Conservation (phyloP, 2,329 filamentous ascomycete species). For the Talaromyces pinophilus region DNA sequence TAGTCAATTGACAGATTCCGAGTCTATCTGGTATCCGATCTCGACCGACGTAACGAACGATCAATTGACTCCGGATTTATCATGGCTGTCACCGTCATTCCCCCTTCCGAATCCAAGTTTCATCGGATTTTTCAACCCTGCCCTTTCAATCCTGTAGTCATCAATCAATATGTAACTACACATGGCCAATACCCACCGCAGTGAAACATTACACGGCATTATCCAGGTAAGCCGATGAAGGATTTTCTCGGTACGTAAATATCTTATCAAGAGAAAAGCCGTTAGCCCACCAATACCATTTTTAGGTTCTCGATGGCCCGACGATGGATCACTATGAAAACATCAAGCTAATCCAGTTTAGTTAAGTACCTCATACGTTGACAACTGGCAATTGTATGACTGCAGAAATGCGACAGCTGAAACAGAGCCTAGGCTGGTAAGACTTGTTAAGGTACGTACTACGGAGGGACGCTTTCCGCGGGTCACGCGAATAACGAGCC, state of each 20-base stretch:
- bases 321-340: not conserved
- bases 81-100: not conserved
- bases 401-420: not conserved
- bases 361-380: conserved; percentile 3
- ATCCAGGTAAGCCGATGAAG: not conserved
- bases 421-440: not conserved
- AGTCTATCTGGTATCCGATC: not conserved
- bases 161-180: not conserved
- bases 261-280: not conserved
- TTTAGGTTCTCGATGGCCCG: not conserved
- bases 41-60: not conserved
- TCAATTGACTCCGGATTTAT: not conserved
- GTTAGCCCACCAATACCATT: not conserved
- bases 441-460: not conserved
- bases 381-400: not conserved
- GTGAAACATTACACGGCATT: not conserved
- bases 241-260: not conserved
- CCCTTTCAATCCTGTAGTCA: too few relatives aligned
- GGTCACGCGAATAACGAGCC: not conserved
- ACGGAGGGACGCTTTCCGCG: not conserved
- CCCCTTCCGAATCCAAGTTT: not conserved
- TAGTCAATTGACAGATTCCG: too few relatives aligned
- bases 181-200: not conserved
- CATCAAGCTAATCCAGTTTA: not conserved
- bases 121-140: too few relatives aligned